Conservation (phyloP, 441 rosid genomes). For the Sinapis alba region DNA sequence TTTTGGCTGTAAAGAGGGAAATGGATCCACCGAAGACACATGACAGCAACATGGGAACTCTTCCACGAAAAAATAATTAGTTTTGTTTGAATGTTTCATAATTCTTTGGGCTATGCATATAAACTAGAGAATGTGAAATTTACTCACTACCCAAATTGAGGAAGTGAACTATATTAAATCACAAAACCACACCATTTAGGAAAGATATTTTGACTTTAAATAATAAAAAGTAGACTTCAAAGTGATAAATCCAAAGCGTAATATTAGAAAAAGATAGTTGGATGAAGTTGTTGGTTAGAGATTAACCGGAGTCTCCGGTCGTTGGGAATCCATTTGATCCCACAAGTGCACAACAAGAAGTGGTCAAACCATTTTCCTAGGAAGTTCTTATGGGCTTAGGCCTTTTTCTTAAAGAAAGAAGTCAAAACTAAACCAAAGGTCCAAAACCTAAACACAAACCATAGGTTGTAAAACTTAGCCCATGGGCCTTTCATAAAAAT, state of each 20-base stretch:
- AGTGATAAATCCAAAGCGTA: background rate
- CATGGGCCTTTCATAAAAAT: background rate
- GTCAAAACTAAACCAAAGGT: background rate
- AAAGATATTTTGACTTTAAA: background rate
- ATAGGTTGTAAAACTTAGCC: background rate
- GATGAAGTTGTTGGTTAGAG: background rate
- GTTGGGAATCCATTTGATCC: background rate
- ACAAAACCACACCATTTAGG: background rate
- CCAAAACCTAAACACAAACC: background rate
- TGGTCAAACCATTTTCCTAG: background rate
- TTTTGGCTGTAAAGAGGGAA: constrained; percentile 26
- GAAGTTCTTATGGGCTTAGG: background rate
- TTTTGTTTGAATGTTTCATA: constrained; percentile 1
- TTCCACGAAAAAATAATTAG: background rate
- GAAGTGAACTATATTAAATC: background rate
- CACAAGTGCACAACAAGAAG: background rate
- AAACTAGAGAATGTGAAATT: background rate
- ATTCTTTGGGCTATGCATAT: background rate
- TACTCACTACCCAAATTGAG: background rate
- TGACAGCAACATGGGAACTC: constrained; percentile 20
- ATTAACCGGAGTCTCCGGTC: background rate
- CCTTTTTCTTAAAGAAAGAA: background rate
- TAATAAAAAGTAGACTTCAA: background rate
- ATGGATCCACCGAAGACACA: constrained; percentile 22
- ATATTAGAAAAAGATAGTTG: background rate